Percentiles rank a stretch among this genome's conserved stretches.
phyloP scores from a whole-genome alignment of 176 grass and related monocot genomes.

The Aegilops sharonensis region DNA sequence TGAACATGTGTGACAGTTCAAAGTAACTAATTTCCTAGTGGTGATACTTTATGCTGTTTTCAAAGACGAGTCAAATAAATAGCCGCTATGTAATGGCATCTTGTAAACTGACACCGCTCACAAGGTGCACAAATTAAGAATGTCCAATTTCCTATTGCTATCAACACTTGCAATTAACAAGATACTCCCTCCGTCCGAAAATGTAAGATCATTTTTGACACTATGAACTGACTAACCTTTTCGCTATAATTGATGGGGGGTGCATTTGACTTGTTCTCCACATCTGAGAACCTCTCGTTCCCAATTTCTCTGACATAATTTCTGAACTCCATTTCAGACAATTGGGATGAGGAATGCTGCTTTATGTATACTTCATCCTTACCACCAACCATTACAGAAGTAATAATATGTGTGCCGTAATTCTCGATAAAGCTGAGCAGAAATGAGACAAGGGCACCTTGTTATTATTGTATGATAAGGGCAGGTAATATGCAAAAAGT shows the following conservation, averaged over 20 bases:
- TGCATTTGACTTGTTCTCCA: constrained; percentile 61
- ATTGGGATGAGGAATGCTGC: constrained; percentile 90
- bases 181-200: too few species aligned
- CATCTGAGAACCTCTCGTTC: constrained; percentile 74
- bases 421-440: constrained; percentile 91
- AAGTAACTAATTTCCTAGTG: neutral
- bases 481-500: constrained; percentile 10
- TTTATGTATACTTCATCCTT: constrained; percentile 99
- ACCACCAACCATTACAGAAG: constrained; percentile 87
- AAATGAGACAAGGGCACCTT: constrained; percentile 29
- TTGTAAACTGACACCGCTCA: neutral
- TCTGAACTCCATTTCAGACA: constrained; percentile 80
- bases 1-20: neutral
- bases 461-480: neutral
- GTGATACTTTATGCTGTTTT: constrained; percentile 9
- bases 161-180: neutral
- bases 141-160: neutral
- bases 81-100: neutral
- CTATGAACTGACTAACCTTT: constrained; percentile 61
- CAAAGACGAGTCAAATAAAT: neutral
- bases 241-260: constrained; percentile 70
- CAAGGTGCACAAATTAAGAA: neutral
- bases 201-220: too few species aligned
- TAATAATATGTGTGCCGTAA: constrained; percentile 93
- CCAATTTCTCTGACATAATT: constrained; percentile 92